Base-by-base conservation (phyloP, 257 asterid genomes). In the Solanum chaucha region DNA sequence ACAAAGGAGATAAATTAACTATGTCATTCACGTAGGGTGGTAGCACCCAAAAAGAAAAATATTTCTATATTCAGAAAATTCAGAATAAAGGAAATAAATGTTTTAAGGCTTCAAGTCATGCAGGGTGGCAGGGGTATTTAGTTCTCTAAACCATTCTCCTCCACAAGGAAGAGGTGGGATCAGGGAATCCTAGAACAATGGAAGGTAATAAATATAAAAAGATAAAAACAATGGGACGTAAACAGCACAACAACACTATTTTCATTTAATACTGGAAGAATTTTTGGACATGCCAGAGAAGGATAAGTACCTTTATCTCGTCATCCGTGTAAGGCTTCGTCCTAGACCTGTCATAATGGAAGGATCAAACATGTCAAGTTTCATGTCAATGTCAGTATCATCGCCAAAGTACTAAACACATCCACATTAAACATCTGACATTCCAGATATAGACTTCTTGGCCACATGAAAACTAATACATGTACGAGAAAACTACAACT, bases 231-330 rank as follows among this genome's bases (percentile, higher is more conserved):
- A 30, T 5, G 65, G 75, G 72, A 70, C 22, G 82, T 68, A 30
- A 71, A 30, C 28, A 12, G 12, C 59, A 7, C 15, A 48, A 81
- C 85, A 81, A 6, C 20, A 51, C 44, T 48, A 81, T 71, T 58
- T 71, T 85, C 83, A 46, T 44, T 71, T 46, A 59, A 38, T 17
- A 32, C 4, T 22, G 71, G 51, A 41, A 83, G 70, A 71, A 20
- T 28, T 28, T 88, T 59, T 5, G 36, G 19, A 17, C 24, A 51
- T 84, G 38, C 30, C 85, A 38, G 61, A 61, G 73, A 78, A 87
- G 35, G 14, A 38, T 75, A 35, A 88, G 41, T 92, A 97, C 99
- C 99, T 95, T 97, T 86, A 97, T 95, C 91, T 96, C 98, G 15
- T 91, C 92, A 86, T 95, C 98, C 3, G 98, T 91, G 91, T 94